Evolutionary conservation across 2,329 filamentous ascomycete genomes (phyloP), one percentile per base, ranked within the genome.

Genomic region (Arthrobotrys conoides): DNA sequence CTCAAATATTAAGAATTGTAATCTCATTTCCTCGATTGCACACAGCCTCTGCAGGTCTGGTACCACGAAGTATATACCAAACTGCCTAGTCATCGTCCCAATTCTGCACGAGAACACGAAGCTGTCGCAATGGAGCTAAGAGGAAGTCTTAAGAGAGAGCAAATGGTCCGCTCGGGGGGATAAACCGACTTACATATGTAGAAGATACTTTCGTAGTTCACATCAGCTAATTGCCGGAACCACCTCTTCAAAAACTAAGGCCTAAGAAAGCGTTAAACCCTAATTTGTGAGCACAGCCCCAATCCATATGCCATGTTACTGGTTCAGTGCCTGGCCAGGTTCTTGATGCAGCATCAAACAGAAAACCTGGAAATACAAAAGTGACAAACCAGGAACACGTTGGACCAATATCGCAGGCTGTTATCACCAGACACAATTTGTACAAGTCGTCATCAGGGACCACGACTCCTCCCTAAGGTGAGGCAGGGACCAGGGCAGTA

Each of bases 381-480:
- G 20, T 44, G 36, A 44, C 33, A 44, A 44, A 24, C 57, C 57
- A 61, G 57, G 57, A 27, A 61, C 36, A 5, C 53, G 18, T 8
- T 6, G 12, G n/a, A 44, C 4, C 24, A n/a, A 61, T 44, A 61
- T 61, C 57, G 57, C 33, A 61, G 57, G 4, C 57, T 41, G 57
- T 10, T 61, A 41, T 61, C 57, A 61, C 36, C 57, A 44, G 57
- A 61, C 33, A 44, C 33, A 59, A 65, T 51, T 75, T 64, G 63
- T 75, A 44, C 33, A 59, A 65, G 61, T 75, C 71, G 63, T 75
- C 63, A 75, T 75, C 53, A 64, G 63, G 71, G 44, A 46, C 53
- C 49, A 55, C 59, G 69, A 33, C 44, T 73, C 27, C 49, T 73
- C 46, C 53, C 71, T 41, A 1, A 16, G 14, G 38, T 53, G 41